Evolutionary conservation across 345 rosid species (phyloP).

Genomic region (Euphorbia peplus): DNA sequence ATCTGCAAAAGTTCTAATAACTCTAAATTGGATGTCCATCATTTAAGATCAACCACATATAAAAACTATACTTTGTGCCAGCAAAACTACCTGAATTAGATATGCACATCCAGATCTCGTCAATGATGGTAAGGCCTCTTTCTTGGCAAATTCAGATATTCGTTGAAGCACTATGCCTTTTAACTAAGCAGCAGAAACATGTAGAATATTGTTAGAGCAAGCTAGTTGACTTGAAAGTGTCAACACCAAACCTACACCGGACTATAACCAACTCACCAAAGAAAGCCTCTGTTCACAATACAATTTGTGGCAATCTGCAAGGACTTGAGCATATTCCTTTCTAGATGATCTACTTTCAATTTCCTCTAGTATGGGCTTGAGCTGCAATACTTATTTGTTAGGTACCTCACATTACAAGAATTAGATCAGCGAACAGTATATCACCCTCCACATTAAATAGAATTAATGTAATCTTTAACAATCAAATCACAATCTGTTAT

Average conservation of each 20-base stretch:
- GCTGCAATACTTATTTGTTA: constrained; percentile 51
- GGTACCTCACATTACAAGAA: constrained; percentile 7
- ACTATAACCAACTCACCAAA: constrained; percentile 49
- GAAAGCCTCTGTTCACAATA: constrained; percentile 95
- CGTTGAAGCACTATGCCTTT: constrained; percentile 88
- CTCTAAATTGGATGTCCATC: constrained; percentile 1
- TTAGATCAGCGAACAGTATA: neutral
- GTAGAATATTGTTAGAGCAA: constrained; percentile 10
- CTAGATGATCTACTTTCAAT: constrained; percentile 90
- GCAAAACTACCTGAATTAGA: constrained; percentile 69
- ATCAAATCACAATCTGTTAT: neutral
- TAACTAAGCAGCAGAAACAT: constrained; percentile 41
- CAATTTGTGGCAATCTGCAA: constrained; percentile 86
- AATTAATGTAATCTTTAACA: neutral
- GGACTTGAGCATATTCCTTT: constrained; percentile 79
- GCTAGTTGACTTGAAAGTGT: constrained; percentile 2
- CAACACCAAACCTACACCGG: neutral
- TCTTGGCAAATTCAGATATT: constrained; percentile 81
- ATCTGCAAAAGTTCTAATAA: neutral
- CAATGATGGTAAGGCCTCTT: constrained; percentile 85
- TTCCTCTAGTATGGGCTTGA: constrained; percentile 84
- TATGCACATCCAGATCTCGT: constrained; percentile 98
- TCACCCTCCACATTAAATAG: constrained; percentile 1
- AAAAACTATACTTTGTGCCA: neutral
- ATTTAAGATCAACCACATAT: neutral